Evolutionary conservation across 1,139 yeast species (phyloP).

Genomic region (Suhomyces anneliseae): DNA sequence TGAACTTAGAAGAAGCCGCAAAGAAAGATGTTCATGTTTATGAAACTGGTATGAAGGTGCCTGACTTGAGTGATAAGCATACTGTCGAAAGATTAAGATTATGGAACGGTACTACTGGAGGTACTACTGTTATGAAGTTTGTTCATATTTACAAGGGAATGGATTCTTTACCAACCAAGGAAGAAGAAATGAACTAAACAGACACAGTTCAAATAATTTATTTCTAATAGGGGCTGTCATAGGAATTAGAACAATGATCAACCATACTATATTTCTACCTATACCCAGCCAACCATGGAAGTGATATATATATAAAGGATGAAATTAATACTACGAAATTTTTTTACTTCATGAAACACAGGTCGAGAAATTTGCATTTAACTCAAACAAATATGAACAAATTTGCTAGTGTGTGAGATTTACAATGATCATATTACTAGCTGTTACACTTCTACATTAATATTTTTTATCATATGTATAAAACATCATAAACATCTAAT

Average conservation of each 20-base stretch:
- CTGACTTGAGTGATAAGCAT: slow-evolving; percentile 63
- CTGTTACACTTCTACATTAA: not conserved
- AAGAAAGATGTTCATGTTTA: slow-evolving; percentile 63
- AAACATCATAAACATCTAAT: not conserved
- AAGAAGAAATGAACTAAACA: slow-evolving; percentile 22
- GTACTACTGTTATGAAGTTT: slow-evolving; percentile 62
- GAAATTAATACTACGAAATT: no score
- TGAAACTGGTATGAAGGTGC: slow-evolving; percentile 68
- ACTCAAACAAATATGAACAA: no score
- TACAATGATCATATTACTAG: not conserved
- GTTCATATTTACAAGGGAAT: slow-evolving; percentile 35
- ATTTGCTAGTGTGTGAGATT: no score
- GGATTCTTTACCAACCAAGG: slow-evolving; percentile 29
- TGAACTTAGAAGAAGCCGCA: slow-evolving; percentile 58
- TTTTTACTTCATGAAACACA: no score
- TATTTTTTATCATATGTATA: not conserved
- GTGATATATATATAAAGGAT: no score
- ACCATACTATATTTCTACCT: no score
- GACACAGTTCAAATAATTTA: not conserved
- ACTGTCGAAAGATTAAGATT: slow-evolving; percentile 59
- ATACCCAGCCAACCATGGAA: no score
- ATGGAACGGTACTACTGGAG: slow-evolving; percentile 87
- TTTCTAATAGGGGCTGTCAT: not conserved
- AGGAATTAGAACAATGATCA: not conserved
- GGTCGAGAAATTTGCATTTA: no score